phyloP scores from a whole-genome alignment of 2,329 filamentous ascomycete species.

The Paracoccidioides brasiliensis region DNA sequence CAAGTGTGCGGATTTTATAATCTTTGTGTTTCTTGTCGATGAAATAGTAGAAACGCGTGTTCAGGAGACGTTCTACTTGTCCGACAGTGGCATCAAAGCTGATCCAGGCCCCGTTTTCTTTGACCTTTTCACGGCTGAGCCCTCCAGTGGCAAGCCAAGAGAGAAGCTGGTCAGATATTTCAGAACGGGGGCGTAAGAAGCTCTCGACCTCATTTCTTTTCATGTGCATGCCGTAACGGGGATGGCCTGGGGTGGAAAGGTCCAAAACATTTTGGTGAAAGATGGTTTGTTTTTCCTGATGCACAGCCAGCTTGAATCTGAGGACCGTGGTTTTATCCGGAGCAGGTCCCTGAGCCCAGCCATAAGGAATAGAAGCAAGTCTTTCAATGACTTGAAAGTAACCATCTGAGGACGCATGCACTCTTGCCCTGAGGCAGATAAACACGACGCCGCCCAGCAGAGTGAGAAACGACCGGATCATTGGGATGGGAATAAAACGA shows the following conservation, averaged over 20 bases:
- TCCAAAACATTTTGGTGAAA: not conserved
- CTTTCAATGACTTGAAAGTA: not conserved
- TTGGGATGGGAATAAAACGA: not conserved
- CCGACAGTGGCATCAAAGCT: conserved; percentile 35
- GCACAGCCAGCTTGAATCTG: conserved; percentile 2
- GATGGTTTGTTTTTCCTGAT: not conserved
- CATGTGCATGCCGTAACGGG: conserved; percentile 48
- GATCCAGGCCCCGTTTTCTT: conserved; percentile 47
- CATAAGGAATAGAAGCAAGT: not conserved
- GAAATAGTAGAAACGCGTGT: conserved; percentile 39
- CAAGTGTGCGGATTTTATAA: conserved; percentile 41
- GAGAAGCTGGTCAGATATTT: conserved; percentile 37
- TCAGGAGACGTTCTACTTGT: conserved; percentile 43
- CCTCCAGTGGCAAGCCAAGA: conserved; percentile 43
- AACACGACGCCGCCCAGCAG: not conserved
- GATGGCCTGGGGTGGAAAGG: conserved; percentile 47
- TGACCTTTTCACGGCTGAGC: conserved; percentile 33
- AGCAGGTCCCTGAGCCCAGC: not conserved
- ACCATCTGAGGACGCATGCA: not conserved
- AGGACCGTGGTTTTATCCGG: not conserved
- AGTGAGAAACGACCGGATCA: not conserved
- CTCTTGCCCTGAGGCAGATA: not conserved
- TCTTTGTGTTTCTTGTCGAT: conserved; percentile 10
- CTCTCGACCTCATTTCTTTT: conserved; percentile 44
- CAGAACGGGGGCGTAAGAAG: conserved; percentile 39